phyloP scores from a whole-genome alignment of 495 filamentous ascomycete genomes.

The Collariella sp. region DNA sequence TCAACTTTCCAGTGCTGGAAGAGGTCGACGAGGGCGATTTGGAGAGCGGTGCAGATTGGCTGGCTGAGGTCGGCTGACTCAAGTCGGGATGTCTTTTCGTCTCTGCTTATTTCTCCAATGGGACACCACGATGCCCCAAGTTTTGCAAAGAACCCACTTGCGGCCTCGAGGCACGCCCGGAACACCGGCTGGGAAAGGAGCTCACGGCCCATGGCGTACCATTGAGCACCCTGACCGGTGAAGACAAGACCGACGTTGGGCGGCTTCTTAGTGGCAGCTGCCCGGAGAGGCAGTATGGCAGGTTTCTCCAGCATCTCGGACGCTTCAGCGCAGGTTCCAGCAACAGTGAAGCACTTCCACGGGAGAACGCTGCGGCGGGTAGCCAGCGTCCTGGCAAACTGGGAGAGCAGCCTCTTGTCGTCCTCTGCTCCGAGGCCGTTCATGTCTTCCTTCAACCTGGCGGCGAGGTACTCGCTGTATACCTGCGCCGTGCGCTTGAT shows the following conservation, averaged over 20 bases:
- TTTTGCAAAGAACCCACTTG: slow-evolving; percentile 13
- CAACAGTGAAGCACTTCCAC: neutral
- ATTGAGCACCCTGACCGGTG: slow-evolving; percentile 41
- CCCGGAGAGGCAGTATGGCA: neutral
- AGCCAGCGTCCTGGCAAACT: neutral
- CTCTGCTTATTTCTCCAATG: neutral
- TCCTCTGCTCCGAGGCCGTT: neutral
- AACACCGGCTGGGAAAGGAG: slow-evolving; percentile 24
- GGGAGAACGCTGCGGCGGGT: neutral
- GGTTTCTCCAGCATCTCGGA: neutral
- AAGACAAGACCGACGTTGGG: slow-evolving; percentile 32
- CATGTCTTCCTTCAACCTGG: neutral
- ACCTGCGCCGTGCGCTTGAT: neutral
- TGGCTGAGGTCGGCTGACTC: slow-evolving; percentile 18
- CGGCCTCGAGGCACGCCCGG: slow-evolving; percentile 30
- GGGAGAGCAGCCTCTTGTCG: neutral
- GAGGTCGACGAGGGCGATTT: slow-evolving; percentile 45
- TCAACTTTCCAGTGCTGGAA: slow-evolving; percentile 38
- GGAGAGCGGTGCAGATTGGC: slow-evolving; percentile 39
- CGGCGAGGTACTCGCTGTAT: neutral
- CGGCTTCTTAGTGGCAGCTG: neutral
- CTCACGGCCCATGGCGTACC: slow-evolving; percentile 40
- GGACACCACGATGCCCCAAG: neutral
- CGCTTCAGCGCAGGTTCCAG: neutral
- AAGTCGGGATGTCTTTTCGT: neutral